Evolutionary conservation across 345 rosid species (phyloP).

Genomic region (Rhizophora mangle): DNA sequence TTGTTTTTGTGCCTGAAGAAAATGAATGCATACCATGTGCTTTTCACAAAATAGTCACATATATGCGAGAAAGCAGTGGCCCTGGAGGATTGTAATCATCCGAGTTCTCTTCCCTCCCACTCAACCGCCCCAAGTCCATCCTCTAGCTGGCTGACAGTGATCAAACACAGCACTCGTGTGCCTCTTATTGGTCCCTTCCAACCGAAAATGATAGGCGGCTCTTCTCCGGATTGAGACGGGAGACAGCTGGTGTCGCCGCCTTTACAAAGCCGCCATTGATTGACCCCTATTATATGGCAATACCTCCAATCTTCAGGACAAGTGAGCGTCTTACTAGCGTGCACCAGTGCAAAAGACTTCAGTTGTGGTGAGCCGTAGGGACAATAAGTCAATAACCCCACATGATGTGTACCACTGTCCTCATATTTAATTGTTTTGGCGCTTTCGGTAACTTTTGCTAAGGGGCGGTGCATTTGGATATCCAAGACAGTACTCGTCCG

Average conservation of each 20-base stretch:
- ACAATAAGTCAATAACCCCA: conserved; percentile 15
- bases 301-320: neutral
- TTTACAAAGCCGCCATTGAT: neutral
- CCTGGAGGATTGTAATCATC: neutral
- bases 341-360: neutral
- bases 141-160: conserved; percentile 22
- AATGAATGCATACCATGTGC: conserved; percentile 37
- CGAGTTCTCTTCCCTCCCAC: neutral
- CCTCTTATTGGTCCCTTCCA: conserved; percentile 11
- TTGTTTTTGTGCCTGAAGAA: conserved; percentile 25
- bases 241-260: conserved; percentile 12
- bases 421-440: neutral
- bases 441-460: conserved; percentile 14
- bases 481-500: neutral
- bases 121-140: conserved; percentile 1
- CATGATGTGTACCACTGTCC: conserved; percentile 23
- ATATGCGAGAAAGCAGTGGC: neutral
- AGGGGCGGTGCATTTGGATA: conserved; percentile 7
- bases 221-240: neutral
- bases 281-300: conserved; percentile 4
- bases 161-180: conserved; percentile 35
- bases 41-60: neutral
- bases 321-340: too few species aligned
- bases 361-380: conserved; percentile 10
- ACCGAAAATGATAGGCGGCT: conserved; percentile 17